phyloP scores from a whole-genome alignment of 2,329 filamentous ascomycete genomes.

The Ascocoryne sarcoides region DNA sequence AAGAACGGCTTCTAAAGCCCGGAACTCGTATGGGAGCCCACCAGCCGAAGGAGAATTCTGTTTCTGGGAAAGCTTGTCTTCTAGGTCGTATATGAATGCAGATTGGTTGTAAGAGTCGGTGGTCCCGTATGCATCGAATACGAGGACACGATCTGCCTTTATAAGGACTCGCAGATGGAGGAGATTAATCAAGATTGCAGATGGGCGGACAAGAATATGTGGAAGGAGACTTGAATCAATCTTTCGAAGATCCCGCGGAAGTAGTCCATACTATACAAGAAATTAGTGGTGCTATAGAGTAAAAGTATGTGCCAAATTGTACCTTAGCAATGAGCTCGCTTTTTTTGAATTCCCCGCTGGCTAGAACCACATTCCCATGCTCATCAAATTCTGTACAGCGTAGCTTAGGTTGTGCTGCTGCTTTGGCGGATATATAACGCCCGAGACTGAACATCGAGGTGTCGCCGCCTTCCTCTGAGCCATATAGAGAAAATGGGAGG shows the following conservation, averaged over 20 bases:
- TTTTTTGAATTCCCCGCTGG: constrained; percentile 96
- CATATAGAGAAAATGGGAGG: constrained; percentile 42
- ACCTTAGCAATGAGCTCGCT: constrained; percentile 93
- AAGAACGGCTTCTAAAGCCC: constrained; percentile 87
- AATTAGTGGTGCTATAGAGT: constrained; percentile 14
- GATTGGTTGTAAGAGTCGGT: constrained; percentile 93
- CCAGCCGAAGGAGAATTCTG: constrained; percentile 46
- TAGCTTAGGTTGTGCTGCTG: constrained; percentile 74
- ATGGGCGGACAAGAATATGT: constrained; percentile 87
- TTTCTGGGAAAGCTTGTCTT: constrained; percentile 84
- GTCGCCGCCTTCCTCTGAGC: constrained; percentile 48
- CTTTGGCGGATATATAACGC: constrained; percentile 63
- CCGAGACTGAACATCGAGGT: constrained; percentile 60
- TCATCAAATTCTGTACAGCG: constrained; percentile 94
- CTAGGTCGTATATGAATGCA: constrained; percentile 94
- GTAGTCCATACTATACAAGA: constrained; percentile 66
- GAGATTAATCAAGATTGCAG: constrained; percentile 88
- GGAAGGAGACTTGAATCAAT: constrained; percentile 95
- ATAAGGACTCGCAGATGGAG: constrained; percentile 95
- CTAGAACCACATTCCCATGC: constrained; percentile 80
- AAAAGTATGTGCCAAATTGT: constrained; percentile 9
- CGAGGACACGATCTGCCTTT: constrained; percentile 85
- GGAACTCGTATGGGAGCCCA: constrained; percentile 85
- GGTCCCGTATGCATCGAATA: constrained; percentile 94
- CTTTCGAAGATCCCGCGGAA: constrained; percentile 91